Percentiles rank a stretch among this genome's conserved stretches.
phyloP scores from a whole-genome alignment of 75 land plant species.

The Picea sitchensis region DNA sequence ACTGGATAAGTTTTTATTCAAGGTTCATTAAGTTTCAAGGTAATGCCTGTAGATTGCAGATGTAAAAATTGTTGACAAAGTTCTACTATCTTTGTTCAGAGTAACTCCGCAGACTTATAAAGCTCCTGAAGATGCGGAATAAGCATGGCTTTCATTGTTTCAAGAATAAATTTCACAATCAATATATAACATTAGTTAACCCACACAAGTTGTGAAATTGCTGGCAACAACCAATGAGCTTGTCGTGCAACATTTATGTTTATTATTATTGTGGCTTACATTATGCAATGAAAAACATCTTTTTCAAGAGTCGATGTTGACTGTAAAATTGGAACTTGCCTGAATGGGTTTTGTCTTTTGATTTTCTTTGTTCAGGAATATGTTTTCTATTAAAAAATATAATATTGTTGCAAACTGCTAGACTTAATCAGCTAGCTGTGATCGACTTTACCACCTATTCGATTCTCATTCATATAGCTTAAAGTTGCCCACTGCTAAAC shows the following conservation, averaged over 20 bases:
- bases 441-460: too few relatives aligned
- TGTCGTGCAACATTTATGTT: not conserved
- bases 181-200: not conserved
- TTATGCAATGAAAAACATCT: not conserved
- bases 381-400: not conserved
- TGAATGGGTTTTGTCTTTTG: not conserved
- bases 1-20: not conserved
- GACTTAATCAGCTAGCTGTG: too few relatives aligned
- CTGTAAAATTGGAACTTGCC: too few relatives aligned
- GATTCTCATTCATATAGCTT: too few relatives aligned
- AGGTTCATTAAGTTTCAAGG: not conserved
- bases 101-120: not conserved
- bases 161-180: not conserved
- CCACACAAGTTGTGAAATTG: not conserved
- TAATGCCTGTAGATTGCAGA: not conserved
- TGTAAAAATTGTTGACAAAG: too few relatives aligned
- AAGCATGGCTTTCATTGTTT: not conserved
- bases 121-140: not conserved
- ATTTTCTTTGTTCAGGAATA: not conserved
- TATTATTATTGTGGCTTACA: not conserved
- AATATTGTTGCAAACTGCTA: too few relatives aligned
- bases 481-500: too few relatives aligned
- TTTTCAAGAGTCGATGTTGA: too few relatives aligned
- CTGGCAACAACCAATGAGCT: constrained; percentile 5
- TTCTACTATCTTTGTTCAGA: not conserved